Percentiles rank a stretch among this genome's conserved stretches.
phyloP scores from a whole-genome alignment of 192 early-diverging fungal genomes.

The Podila verticillata region DNA sequence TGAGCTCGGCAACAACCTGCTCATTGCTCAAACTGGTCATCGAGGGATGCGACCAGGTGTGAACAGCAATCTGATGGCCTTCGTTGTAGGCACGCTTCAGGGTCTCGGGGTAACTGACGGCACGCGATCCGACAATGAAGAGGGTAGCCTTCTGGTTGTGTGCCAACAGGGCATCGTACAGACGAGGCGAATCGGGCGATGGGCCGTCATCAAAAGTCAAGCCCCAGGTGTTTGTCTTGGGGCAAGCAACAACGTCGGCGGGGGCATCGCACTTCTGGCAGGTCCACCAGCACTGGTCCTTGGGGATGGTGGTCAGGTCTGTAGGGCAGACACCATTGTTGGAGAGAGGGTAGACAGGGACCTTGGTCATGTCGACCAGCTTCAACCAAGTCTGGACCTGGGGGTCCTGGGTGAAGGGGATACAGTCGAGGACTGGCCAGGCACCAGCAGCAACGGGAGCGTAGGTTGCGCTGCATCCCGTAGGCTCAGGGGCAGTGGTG shows the following conservation, averaged over 20 bases:
- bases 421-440: conserved; percentile 43
- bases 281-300: conserved; percentile 64
- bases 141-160: conserved; percentile 62
- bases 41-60: conserved; percentile 68
- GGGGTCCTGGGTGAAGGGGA: conserved; percentile 42
- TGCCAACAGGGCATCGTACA: conserved; percentile 55
- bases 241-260: conserved; percentile 56
- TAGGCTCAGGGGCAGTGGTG: not conserved
- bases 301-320: conserved; percentile 28
- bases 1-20: conserved; percentile 69
- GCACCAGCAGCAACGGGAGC: conserved; percentile 20
- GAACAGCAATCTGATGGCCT: conserved; percentile 61
- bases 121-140: conserved; percentile 63
- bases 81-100: conserved; percentile 58
- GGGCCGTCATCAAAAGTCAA: conserved; percentile 69
- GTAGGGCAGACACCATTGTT: conserved; percentile 36
- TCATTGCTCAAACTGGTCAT: conserved; percentile 60
- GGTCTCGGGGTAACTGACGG: conserved; percentile 52
- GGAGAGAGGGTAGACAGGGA: conserved; percentile 36
- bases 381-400: conserved; percentile 32
- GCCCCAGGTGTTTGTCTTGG: conserved; percentile 62
- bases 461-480: conserved; percentile 14
- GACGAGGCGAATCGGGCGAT: conserved; percentile 49
- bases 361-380: conserved; percentile 46
- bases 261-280: conserved; percentile 55